These are phyloP conservation scores for Penicillium sp. DNA, from an alignment of 2,329 filamentous ascomycete genomes.

Conservation along the genomic window DNA sequence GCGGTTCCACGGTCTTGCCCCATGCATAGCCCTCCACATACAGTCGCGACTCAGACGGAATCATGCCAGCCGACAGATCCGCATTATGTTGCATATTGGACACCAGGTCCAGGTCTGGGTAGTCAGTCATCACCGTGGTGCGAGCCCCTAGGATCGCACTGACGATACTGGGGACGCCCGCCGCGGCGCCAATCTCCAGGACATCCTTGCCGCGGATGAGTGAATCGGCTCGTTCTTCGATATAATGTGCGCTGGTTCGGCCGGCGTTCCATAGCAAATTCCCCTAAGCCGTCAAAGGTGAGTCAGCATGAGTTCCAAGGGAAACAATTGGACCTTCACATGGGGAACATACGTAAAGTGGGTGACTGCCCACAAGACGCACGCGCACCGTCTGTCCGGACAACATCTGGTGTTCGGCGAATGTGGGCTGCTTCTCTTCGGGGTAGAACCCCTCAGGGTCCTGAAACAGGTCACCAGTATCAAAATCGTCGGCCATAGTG, in stretches of 20 bases:
- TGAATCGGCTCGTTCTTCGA: constrained; percentile 65
- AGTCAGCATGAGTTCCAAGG: background rate
- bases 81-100: constrained; percentile 78
- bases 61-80: constrained; percentile 51
- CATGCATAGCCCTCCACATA: constrained; percentile 76
- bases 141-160: constrained; percentile 71
- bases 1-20: constrained; percentile 64
- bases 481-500: constrained; percentile 34
- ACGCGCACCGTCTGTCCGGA: constrained; percentile 67
- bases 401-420: constrained; percentile 68
- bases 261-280: constrained; percentile 91
- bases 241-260: constrained; percentile 72
- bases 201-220: constrained; percentile 69
- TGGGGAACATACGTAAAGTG: constrained; percentile 67
- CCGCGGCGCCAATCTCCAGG: constrained; percentile 85
- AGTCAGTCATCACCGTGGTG: constrained; percentile 78
- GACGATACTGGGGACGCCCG: constrained; percentile 79
- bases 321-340: constrained; percentile 7
- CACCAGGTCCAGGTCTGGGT: constrained; percentile 81
- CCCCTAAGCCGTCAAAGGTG: constrained; percentile 51
- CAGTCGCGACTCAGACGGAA: constrained; percentile 41
- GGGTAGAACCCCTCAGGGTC: constrained; percentile 81
- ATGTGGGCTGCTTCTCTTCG: constrained; percentile 73
- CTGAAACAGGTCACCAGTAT: constrained; percentile 63
- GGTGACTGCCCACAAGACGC: constrained; percentile 81